Conservation (phyloP, 2,329 filamentous ascomycete species). For the Paraconiothyrium sp. region DNA sequence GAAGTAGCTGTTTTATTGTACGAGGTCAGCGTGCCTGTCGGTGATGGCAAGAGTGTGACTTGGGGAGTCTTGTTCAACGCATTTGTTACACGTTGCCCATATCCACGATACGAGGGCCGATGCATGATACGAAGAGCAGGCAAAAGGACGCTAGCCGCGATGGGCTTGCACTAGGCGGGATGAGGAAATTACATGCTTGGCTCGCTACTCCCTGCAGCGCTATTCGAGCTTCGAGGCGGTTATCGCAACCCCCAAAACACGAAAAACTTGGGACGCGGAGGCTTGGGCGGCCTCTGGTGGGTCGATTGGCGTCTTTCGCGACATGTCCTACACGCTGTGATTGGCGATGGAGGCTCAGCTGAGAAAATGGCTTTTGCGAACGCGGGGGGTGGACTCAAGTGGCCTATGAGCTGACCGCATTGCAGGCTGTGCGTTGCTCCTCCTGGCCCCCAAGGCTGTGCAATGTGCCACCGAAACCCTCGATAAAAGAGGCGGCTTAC, state of each 20-base stretch:
- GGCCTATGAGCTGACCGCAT: conserved; percentile 19
- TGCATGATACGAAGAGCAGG: conserved; percentile 22
- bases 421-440: conserved; percentile 25
- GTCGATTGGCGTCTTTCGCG: conserved; percentile 2
- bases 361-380: conserved; percentile 21
- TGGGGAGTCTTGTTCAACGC: conserved; percentile 15
- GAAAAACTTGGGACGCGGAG: conserved; percentile 18
- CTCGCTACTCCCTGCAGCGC: conserved; percentile 36
- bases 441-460: conserved; percentile 19
- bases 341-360: conserved; percentile 23
- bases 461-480: conserved; percentile 15
- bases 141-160: conserved; percentile 22
- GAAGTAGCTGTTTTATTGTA: not conserved
- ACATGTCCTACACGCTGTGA: conserved; percentile 4
- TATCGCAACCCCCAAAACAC: conserved; percentile 1
- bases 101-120: conserved; percentile 15
- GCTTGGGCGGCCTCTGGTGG: conserved; percentile 21
- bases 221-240: conserved; percentile 11
- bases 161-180: conserved; percentile 18
- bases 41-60: conserved; percentile 1
- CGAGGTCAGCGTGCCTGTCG: not conserved
- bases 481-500: conserved; percentile 24
- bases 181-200: conserved; percentile 28
- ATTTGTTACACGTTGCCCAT: conserved; percentile 5
- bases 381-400: conserved; percentile 20